Evolutionary conservation across 352 stramenopile species (phyloP).

Genomic region (Phytophthora agathidicida): DNA sequence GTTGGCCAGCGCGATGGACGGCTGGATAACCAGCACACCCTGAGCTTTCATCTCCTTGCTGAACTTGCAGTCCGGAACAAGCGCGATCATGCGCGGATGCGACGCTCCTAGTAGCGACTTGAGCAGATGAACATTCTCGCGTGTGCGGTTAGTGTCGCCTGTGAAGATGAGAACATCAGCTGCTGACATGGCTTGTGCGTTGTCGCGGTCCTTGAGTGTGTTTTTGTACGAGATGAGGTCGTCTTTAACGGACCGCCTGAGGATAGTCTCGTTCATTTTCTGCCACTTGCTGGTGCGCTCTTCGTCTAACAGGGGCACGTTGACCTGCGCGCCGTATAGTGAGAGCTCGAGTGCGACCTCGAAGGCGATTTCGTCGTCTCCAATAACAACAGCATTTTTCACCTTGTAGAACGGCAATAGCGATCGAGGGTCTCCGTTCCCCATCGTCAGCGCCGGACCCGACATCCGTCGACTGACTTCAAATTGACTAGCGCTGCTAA

Average conservation of each 20-base stretch:
- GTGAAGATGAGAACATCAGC: slow-evolving; percentile 73
- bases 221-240: slow-evolving; percentile 69
- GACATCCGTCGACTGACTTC: slow-evolving; percentile 16
- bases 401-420: slow-evolving; percentile 53
- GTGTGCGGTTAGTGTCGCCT: slow-evolving; percentile 46
- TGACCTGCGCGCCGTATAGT: slow-evolving; percentile 61
- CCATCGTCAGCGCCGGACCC: slow-evolving; percentile 12
- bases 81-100: slow-evolving; percentile 53
- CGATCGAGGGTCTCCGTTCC: slow-evolving; percentile 48
- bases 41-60: slow-evolving; percentile 48
- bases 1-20: slow-evolving; percentile 63
- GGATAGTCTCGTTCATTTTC: slow-evolving; percentile 55
- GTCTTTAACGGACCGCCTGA: slow-evolving; percentile 46
- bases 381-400: slow-evolving; percentile 65
- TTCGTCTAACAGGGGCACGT: slow-evolving; percentile 57
- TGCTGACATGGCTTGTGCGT: slow-evolving; percentile 41
- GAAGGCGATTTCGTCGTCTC: slow-evolving; percentile 54
- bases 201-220: slow-evolving; percentile 48
- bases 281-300: slow-evolving; percentile 57
- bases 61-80: slow-evolving; percentile 45
- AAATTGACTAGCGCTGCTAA: slow-evolving; percentile 12
- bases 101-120: slow-evolving; percentile 38
- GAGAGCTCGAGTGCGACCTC: slow-evolving; percentile 67
- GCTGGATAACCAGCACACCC: slow-evolving; percentile 48
- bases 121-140: slow-evolving; percentile 60